phyloP scores from a whole-genome alignment of 2,329 filamentous ascomycete species.

The Dactylellina parvicollis region DNA sequence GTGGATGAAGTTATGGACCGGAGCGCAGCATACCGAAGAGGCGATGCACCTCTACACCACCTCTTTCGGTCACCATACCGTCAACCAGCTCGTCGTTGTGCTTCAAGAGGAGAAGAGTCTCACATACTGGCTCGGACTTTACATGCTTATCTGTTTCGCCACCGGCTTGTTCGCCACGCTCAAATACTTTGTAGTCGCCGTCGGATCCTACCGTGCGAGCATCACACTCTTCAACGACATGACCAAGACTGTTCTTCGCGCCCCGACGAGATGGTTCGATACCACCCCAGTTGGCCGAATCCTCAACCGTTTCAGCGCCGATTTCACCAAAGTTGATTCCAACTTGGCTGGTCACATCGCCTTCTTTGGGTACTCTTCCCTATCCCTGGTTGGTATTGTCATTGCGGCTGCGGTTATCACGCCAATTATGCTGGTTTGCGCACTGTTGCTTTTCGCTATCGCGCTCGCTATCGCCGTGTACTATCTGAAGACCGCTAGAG shows the following conservation, averaged over 20 bases:
- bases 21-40: constrained; percentile 27
- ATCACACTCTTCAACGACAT: constrained; percentile 73
- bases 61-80: constrained; percentile 61
- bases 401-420: constrained; percentile 75
- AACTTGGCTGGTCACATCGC: constrained; percentile 72
- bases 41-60: constrained; percentile 27
- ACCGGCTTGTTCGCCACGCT: constrained; percentile 70
- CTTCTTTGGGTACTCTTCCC: constrained; percentile 69
- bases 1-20: constrained; percentile 58
- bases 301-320: constrained; percentile 79
- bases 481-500: constrained; percentile 77
- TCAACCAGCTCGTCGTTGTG: constrained; percentile 58
- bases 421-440: constrained; percentile 72
- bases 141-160: constrained; percentile 70
- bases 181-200: constrained; percentile 72
- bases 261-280: constrained; percentile 81
- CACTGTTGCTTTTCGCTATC: constrained; percentile 68
- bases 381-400: constrained; percentile 73
- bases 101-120: constrained; percentile 62
- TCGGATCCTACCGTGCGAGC: constrained; percentile 75
- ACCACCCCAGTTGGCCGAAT: constrained; percentile 80
- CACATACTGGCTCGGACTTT: constrained; percentile 74
- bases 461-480: constrained; percentile 69
- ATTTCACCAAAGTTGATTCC: constrained; percentile 79
- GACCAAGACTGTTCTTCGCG: constrained; percentile 73